Conservation (phyloP, 495 filamentous ascomycete genomes). For the Neurospora sp. region DNA sequence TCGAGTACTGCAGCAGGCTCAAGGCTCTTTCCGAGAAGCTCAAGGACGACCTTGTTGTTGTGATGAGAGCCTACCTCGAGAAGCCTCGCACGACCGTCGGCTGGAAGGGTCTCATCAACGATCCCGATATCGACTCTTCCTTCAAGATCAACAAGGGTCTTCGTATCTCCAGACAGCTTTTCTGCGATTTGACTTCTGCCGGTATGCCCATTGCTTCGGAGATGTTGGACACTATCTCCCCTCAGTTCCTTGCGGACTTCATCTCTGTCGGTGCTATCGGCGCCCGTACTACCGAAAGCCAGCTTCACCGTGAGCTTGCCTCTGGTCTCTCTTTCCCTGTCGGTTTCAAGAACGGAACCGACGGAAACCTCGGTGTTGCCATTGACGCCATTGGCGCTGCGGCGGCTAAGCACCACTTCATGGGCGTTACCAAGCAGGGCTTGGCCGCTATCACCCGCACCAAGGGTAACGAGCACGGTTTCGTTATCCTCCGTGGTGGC, state of each 20-base stretch:
- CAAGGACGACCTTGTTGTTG: slow-evolving; percentile 71
- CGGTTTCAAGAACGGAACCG: slow-evolving; percentile 98
- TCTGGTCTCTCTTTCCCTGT: slow-evolving; percentile 97
- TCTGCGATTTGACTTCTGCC: slow-evolving; percentile 72
- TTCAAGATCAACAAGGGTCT: slow-evolving; percentile 99
- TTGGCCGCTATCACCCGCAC: slow-evolving; percentile 92
- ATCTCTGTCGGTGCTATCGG: slow-evolving; percentile 95
- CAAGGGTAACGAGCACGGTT: slow-evolving; percentile 88
- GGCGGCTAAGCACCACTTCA: slow-evolving; percentile 87
- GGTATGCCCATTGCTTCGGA: slow-evolving; percentile 93
- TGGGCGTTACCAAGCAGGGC: slow-evolving; percentile 98
- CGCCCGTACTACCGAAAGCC: slow-evolving; percentile 92
- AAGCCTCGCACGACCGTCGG: slow-evolving; percentile 98
- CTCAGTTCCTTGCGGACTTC: slow-evolving; percentile 84
- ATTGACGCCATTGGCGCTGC: slow-evolving; percentile 94
- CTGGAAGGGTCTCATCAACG: slow-evolving; percentile 99
- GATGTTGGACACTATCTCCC: slow-evolving; percentile 99
- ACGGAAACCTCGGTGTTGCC: slow-evolving; percentile 87
- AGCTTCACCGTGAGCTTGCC: slow-evolving; percentile 89
- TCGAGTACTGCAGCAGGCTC: slow-evolving; percentile 75
- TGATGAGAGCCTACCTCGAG: slow-evolving; percentile 98
- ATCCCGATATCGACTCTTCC: slow-evolving; percentile 93
- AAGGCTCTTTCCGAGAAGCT: slow-evolving; percentile 66
- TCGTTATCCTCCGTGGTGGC: slow-evolving; percentile 89
- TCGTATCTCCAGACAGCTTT: slow-evolving; percentile 76